Percentiles rank a stretch among this genome's conserved stretches.
phyloP scores from a whole-genome alignment of 495 filamentous ascomycete genomes.

The Neurospora sp. region DNA sequence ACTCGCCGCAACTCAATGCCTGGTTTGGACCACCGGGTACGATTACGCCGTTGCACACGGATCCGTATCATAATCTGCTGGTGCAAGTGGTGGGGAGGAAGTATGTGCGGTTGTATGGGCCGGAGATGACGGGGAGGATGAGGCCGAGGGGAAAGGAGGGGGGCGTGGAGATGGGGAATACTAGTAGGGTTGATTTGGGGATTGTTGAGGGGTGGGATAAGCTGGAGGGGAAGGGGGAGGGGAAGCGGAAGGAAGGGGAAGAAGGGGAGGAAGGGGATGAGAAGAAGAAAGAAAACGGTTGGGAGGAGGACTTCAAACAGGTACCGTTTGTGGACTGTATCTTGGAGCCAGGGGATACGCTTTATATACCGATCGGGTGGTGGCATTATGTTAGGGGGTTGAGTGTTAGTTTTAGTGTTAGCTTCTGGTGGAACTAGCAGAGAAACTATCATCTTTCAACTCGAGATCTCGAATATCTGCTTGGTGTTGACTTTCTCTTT shows the following conservation, averaged over 20 bases:
- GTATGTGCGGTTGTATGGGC: constrained; percentile 79
- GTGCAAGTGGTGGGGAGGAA: constrained; percentile 86
- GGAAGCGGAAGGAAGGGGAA: constrained; percentile 1
- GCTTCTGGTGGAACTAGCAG: constrained; percentile 93
- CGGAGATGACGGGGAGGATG: constrained; percentile 46
- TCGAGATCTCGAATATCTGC: too few species aligned
- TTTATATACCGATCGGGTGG: constrained; percentile 94
- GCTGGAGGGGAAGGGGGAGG: constrained; percentile 2
- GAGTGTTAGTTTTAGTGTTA: constrained; percentile 85
- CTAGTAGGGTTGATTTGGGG: constrained; percentile 64
- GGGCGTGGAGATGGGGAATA: constrained; percentile 89
- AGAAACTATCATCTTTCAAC: too few species aligned
- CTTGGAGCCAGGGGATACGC: constrained; percentile 66
- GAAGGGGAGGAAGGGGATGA: constrained; percentile 20
- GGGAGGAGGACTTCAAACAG: constrained; percentile 42
- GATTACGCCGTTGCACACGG: constrained; percentile 86
- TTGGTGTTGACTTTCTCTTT: neutral
- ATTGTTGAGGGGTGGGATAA: constrained; percentile 45
- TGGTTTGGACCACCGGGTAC: constrained; percentile 89
- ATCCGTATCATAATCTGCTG: constrained; percentile 89
- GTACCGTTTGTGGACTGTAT: constrained; percentile 71
- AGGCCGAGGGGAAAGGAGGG: constrained; percentile 56
- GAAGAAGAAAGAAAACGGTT: constrained; percentile 48
- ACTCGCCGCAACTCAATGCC: constrained; percentile 59
- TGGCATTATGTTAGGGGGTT: constrained; percentile 95